Evolutionary conservation across 345 rosid species (phyloP), one percentile per base, ranked within the genome.

Genomic region (Populus deltoides): DNA sequence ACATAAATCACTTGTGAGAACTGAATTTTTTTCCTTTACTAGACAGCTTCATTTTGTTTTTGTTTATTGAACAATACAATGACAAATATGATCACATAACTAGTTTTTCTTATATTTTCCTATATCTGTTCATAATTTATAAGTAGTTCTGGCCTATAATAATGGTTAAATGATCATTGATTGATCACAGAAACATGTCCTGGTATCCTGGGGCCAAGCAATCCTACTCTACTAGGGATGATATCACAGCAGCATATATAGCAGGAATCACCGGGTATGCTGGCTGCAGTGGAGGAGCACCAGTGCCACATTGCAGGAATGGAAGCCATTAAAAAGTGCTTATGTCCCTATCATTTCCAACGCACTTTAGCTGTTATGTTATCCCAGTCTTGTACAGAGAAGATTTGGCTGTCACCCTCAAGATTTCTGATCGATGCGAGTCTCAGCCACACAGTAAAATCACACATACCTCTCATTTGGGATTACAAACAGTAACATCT

Each of bases 21-120:
- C 25, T 15, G 5, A 12, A 53, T 72, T n/a, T 49, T 36, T 78
- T 66, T 17, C 41, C 72, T 69, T 69, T 51, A 75, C 63, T 57
- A 68, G 66, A 68, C 25, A 68, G 73, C 3, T 69, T 22, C 47
- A 35, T 36, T 38, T 35, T 33, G 22, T 36, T 36, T 22, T 29
- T 25, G 33, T 25, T 65, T 65, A 16, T 65, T 65, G 62, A 55
- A 55, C 62, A n/a, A 18, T 20, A 51, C 59, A 6, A 57, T 11
- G 27, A 57, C 63, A 57, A 57, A 57, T 22, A 57, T n/a, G 25
- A 5, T 13, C 31, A 29, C 38, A n/a, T 62, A 27, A 15, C 38
- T 31, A 29, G 38, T 65, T 65, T 65, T 31, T 65, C 68, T 29
- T 5, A 36, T 13, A 36, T 4, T 59, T 10, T 57, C 27, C 63